Conservation (phyloP, 225 moss, liverwort and hornwort species). For the Pseudisothecium myosuroides region DNA sequence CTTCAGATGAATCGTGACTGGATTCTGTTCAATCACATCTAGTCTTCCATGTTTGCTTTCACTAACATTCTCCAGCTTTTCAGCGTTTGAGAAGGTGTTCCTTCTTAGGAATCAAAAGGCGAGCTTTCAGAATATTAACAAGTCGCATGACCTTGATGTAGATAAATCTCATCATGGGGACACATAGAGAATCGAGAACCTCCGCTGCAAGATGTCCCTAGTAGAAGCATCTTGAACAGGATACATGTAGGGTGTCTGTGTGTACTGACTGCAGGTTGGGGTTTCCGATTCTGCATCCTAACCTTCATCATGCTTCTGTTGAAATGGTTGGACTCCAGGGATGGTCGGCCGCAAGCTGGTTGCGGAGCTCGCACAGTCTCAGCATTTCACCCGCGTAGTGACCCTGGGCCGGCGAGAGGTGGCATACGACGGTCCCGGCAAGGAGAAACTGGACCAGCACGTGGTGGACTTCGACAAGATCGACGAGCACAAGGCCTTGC, state of each 20-base stretch:
- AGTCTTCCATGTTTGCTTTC: not conserved
- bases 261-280: not conserved
- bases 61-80: not conserved
- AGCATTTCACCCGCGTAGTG: slow-evolving; percentile 26
- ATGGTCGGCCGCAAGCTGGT: slow-evolving; percentile 43
- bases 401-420: slow-evolving; percentile 35
- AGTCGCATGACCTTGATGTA: not conserved
- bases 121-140: not conserved
- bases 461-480: slow-evolving; percentile 50
- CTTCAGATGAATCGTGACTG: not conserved
- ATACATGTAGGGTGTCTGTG: not conserved
- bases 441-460: slow-evolving; percentile 53
- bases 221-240: not conserved
- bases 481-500: slow-evolving; percentile 32
- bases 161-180: not conserved
- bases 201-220: not conserved
- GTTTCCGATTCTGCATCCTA: not conserved
- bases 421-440: slow-evolving; percentile 42
- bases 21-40: not conserved
- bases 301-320: not conserved
- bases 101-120: not conserved
- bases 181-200: not conserved
- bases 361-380: slow-evolving; percentile 43
- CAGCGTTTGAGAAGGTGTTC: not conserved
- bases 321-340: slow-evolving; percentile 3